A percentile compares a stretch with the other conserved stretches of the same genome.
Conservation (phyloP, 495 filamentous ascomycete species). For the Penicillium ucsense region DNA sequence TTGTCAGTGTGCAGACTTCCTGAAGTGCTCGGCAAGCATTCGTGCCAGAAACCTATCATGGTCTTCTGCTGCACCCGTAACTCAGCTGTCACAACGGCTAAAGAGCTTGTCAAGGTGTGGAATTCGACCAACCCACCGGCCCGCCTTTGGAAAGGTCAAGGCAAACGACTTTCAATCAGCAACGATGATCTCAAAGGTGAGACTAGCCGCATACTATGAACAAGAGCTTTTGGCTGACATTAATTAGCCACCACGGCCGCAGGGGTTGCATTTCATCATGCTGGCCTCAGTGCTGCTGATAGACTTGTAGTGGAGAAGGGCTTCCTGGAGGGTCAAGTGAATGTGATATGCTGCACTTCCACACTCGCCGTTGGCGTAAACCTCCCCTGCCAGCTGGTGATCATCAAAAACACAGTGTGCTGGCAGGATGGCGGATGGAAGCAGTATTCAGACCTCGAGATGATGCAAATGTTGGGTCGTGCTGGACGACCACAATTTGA, state of each 20-base stretch:
- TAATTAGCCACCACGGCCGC: constrained; percentile 44
- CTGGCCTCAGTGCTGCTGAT: constrained; percentile 66
- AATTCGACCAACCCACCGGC: constrained; percentile 42
- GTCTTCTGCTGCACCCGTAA: constrained; percentile 85
- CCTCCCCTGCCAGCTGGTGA: constrained; percentile 82
- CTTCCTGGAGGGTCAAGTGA: constrained; percentile 68
- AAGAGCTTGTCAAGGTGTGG: constrained; percentile 60
- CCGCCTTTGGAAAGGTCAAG: constrained; percentile 60
- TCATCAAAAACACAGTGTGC: constrained; percentile 80
- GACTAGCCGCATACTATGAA: neutral
- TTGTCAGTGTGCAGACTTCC: constrained; percentile 41
- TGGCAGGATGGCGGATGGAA: constrained; percentile 55
- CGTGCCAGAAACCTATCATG: constrained; percentile 76
- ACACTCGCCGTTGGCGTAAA: constrained; percentile 93
- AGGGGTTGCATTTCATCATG: constrained; percentile 92
- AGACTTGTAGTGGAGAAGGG: constrained; percentile 59
- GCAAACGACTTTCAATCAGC: constrained; percentile 41
- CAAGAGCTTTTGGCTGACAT: neutral
- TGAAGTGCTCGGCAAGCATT: constrained; percentile 65
- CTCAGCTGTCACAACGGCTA: constrained; percentile 67
- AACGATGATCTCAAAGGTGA: constrained; percentile 54
- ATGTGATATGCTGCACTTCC: constrained; percentile 90
- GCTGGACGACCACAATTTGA: constrained; percentile 93
- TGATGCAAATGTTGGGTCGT: constrained; percentile 97
- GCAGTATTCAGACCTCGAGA: constrained; percentile 85